Evolutionary conservation across 345 rosid genomes (phyloP), one percentile per base, ranked within the genome.

Genomic region (Populus euphratica): DNA sequence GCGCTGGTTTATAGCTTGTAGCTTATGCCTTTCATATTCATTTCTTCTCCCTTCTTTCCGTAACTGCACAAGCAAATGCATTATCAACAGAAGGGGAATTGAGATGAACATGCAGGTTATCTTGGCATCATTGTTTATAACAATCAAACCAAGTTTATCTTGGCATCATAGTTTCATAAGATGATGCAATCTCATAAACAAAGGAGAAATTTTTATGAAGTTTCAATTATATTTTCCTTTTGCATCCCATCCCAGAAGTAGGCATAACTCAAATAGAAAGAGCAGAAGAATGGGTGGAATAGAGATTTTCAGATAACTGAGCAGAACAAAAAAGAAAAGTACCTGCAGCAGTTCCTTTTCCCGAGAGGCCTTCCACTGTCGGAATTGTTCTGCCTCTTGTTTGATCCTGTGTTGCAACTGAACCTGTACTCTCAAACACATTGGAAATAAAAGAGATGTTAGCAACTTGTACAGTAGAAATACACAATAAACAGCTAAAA

Each of bases 311-410:
- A 56, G 44, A 39, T 59, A 23, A 18, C 31, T 14, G 17, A 72
- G 35, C 44, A 29, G 56, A 27, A 38, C 41, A 44, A 14, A 68
- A 68, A 17, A 50, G 50, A 20, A 29, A 79, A 69, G 63, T 74
- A 93, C 98, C 98, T 94, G 98, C 84, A 94, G 85, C 69, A 94
- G 89, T 83, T 94, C 98, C 82, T 94, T 96, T 84, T 93, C 99
- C 70, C 97, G 83, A 17, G 94, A 93, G 73, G 99, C 97, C 83
- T 96, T 96, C 99, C 98, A 96, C 68, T 90, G 99, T 54, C 98
- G 91, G 84, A 96, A 96, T 80, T 93, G 99, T 78, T 93, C 99
- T 25, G 98, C 96, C 85, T 96, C 99, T 87, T 93, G 98, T 88
- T 92, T 96, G 86, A 96, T 96, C 78, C 88, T 96, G 71, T 93